phyloP scores from a whole-genome alignment of 2,329 filamentous ascomycete genomes.

The Sporothrix variecibatus region DNA sequence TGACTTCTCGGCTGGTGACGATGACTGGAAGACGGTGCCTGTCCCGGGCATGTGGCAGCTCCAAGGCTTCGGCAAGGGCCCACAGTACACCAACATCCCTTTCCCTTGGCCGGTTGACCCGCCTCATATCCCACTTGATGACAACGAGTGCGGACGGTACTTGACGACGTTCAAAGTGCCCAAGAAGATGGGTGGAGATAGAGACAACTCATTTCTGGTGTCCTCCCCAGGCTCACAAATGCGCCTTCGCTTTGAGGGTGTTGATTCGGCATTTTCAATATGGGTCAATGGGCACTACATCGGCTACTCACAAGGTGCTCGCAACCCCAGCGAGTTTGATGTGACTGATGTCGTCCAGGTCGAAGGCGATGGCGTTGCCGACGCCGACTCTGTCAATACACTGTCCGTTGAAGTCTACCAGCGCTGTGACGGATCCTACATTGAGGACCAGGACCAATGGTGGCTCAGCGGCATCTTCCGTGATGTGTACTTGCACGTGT shows the following conservation, averaged over 20 bases:
- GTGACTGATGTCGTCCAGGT: slow-evolving; percentile 49
- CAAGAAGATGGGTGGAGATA: slow-evolving; percentile 38
- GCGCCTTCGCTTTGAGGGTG: slow-evolving; percentile 69
- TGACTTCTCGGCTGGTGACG: slow-evolving; percentile 39
- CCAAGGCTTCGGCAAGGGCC: slow-evolving; percentile 63
- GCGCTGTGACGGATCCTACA: slow-evolving; percentile 68
- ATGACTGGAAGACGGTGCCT: slow-evolving; percentile 52
- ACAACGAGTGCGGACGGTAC: slow-evolving; percentile 66
- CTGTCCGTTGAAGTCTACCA: slow-evolving; percentile 70
- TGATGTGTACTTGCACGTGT: slow-evolving; percentile 66
- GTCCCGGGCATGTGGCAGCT: slow-evolving; percentile 74
- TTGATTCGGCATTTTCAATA: slow-evolving; percentile 69
- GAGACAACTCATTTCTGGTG: slow-evolving; percentile 32
- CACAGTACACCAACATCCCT: slow-evolving; percentile 70
- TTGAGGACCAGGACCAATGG: slow-evolving; percentile 73
- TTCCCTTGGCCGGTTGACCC: slow-evolving; percentile 69
- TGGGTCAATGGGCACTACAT: slow-evolving; percentile 68
- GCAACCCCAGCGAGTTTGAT: slow-evolving; percentile 73
- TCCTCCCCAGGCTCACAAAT: slow-evolving; percentile 45
- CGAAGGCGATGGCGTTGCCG: slow-evolving; percentile 38
- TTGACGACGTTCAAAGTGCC: slow-evolving; percentile 57
- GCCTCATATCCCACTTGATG: slow-evolving; percentile 61
- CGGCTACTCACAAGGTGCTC: slow-evolving; percentile 70
- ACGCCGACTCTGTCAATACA: slow-evolving; percentile 49
- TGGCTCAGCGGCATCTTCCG: slow-evolving; percentile 69